These are phyloP conservation scores for Macadamia tetraphylla DNA, from an alignment of 164 flowering plant genomes.

Conservation along the genomic window DNA sequence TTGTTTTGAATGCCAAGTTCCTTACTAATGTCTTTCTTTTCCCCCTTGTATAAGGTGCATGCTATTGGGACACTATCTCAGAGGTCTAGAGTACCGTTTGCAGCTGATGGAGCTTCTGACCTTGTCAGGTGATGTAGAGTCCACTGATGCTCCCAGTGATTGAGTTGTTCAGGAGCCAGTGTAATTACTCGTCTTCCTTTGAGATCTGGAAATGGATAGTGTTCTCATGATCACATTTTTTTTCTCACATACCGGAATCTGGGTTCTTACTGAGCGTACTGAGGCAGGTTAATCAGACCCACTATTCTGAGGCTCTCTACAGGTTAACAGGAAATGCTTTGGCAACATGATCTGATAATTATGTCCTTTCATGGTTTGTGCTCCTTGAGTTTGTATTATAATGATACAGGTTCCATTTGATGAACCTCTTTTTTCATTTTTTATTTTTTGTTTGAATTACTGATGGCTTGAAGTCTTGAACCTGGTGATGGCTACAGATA, in stretches of 20 bases:
- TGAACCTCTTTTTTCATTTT: background rate
- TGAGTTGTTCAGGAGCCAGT: constrained; percentile 14
- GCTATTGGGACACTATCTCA: constrained; percentile 75
- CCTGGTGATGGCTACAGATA: background rate
- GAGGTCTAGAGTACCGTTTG: constrained; percentile 73
- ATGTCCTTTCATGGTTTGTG: too few species aligned
- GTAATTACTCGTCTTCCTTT: background rate
- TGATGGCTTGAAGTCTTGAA: background rate
- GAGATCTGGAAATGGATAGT: background rate
- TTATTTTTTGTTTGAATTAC: background rate
- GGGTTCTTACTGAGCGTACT: background rate
- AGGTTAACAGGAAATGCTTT: background rate
- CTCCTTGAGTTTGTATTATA: too few species aligned
- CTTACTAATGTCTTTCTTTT: background rate
- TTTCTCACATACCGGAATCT: background rate
- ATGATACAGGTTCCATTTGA: too few species aligned
- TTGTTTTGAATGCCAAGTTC: background rate
- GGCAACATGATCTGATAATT: background rate
- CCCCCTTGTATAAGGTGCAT: constrained; percentile 49
- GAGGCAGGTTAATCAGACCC: background rate
- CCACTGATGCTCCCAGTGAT: constrained; percentile 19
- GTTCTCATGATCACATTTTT: background rate
- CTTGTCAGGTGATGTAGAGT: constrained; percentile 23
- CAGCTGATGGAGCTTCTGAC: constrained; percentile 60
- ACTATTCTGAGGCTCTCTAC: background rate